Conservation (phyloP, 2,329 filamentous ascomycete genomes). For the Aspergillus arachidicola region DNA sequence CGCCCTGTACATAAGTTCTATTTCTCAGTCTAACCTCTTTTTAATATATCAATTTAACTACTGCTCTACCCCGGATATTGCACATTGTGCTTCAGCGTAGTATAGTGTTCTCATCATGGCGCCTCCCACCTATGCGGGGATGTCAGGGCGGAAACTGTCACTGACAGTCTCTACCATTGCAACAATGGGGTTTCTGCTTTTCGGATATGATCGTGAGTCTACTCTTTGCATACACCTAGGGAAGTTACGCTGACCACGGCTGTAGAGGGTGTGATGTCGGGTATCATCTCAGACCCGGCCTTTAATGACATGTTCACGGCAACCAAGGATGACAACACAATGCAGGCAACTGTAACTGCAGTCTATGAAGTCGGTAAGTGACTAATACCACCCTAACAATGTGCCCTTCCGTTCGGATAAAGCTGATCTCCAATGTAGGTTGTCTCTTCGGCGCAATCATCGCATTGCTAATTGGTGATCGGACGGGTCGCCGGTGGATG, state of each 20-base stretch:
- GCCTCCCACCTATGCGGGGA: slow-evolving; percentile 57
- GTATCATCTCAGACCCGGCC: slow-evolving; percentile 14
- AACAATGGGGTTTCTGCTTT: slow-evolving; percentile 64
- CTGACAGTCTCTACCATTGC: slow-evolving; percentile 62
- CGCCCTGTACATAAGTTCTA: neutral
- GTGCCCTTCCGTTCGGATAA: neutral
- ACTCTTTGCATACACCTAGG: neutral
- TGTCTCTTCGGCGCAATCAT: slow-evolving; percentile 19
- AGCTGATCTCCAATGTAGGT: slow-evolving; percentile 1
- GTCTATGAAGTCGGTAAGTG: slow-evolving; percentile 16
- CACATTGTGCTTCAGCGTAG: neutral
- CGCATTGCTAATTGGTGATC: slow-evolving; percentile 19
- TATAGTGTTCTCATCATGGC: slow-evolving; percentile 44
- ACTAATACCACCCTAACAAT: neutral
- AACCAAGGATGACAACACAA: slow-evolving; percentile 11
- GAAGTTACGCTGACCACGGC: neutral
- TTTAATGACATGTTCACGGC: slow-evolving; percentile 18
- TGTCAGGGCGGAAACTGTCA: slow-evolving; percentile 60
- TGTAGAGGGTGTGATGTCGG: slow-evolving; percentile 17
- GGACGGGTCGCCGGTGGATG: slow-evolving; percentile 18
- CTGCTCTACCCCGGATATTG: neutral
- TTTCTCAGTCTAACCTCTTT: neutral
- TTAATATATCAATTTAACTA: neutral
- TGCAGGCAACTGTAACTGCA: slow-evolving; percentile 17
- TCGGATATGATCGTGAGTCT: slow-evolving; percentile 57